Evolutionary conservation across 148 eudicot genomes (phyloP).

Genomic region (Chenopodium album): DNA sequence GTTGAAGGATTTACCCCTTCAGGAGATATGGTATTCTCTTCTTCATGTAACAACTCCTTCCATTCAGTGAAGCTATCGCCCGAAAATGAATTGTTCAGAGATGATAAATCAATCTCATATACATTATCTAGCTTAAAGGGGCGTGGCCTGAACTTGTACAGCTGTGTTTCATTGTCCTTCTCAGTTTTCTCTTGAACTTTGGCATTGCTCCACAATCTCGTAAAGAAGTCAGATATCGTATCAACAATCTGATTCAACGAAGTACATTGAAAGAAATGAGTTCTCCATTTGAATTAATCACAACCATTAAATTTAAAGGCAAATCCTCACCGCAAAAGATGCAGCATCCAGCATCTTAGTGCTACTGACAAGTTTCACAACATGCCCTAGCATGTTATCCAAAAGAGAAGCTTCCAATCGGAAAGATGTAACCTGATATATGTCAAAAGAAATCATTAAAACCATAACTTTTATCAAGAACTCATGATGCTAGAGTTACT

Average conservation of each 20-base stretch:
- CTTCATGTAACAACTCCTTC: conserved; percentile 64
- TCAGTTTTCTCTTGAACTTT: conserved; percentile 52
- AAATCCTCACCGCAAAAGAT: conserved; percentile 52
- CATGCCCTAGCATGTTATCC: conserved; percentile 58
- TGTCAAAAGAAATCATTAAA: not conserved
- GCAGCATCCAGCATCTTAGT: conserved; percentile 51
- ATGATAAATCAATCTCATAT: conserved; percentile 65
- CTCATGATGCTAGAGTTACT: not conserved
- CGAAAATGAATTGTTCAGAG: conserved; percentile 45
- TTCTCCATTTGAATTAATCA: not conserved
- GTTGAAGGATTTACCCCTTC: conserved; percentile 39
- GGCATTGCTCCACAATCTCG: conserved; percentile 70
- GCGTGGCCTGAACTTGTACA: conserved; percentile 84
- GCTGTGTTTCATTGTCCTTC: conserved; percentile 57
- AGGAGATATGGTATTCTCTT: conserved; percentile 28
- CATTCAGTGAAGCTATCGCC: conserved; percentile 70
- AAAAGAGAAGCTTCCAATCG: conserved; percentile 51
- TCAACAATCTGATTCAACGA: conserved; percentile 51
- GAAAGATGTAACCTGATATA: conserved; percentile 47
- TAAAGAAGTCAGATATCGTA: conserved; percentile 61
- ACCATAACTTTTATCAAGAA: not conserved
- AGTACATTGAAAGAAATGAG: conserved; percentile 19
- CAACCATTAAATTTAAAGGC: not conserved
- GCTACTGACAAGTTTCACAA: conserved; percentile 52
- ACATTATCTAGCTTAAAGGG: conserved; percentile 66